phyloP scores from a whole-genome alignment of 2,329 filamentous ascomycete genomes.

The Colletotrichum orchidophilum region DNA sequence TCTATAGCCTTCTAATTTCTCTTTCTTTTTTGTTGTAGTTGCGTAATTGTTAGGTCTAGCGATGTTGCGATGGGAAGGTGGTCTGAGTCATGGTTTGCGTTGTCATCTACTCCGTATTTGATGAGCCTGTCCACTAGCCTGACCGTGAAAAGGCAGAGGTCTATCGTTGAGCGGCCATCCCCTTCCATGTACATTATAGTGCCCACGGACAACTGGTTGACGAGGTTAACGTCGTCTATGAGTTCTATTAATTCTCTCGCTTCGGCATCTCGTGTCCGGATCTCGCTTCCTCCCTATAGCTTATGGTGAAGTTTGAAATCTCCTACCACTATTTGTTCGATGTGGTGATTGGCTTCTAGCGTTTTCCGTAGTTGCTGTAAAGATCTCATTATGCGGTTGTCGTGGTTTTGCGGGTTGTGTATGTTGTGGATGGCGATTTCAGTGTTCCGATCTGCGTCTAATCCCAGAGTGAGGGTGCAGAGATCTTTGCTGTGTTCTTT shows the following conservation, averaged over 20 bases:
- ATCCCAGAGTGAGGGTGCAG: too few relatives aligned
- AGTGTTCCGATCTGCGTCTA: too few relatives aligned
- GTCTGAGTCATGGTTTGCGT: background rate
- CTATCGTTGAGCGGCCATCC: background rate
- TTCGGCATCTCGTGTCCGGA: background rate
- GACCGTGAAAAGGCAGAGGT: background rate
- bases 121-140: background rate
- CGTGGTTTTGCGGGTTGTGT: too few relatives aligned
- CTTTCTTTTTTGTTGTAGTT: background rate
- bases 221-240: background rate
- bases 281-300: constrained; percentile 7
- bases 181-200: background rate
- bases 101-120: background rate
- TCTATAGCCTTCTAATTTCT: background rate
- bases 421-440: too few relatives aligned
- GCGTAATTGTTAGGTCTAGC: background rate
- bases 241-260: background rate
- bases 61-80: background rate
- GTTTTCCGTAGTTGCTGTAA: background rate
- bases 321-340: background rate
- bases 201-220: background rate
- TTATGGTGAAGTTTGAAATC: background rate
- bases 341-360: background rate
- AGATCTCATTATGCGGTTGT: too few relatives aligned
- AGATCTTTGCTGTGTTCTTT: too few relatives aligned